phyloP scores from a whole-genome alignment of 1,284 basidiomycete genomes.

The Moesziomyces antarcticus region DNA sequence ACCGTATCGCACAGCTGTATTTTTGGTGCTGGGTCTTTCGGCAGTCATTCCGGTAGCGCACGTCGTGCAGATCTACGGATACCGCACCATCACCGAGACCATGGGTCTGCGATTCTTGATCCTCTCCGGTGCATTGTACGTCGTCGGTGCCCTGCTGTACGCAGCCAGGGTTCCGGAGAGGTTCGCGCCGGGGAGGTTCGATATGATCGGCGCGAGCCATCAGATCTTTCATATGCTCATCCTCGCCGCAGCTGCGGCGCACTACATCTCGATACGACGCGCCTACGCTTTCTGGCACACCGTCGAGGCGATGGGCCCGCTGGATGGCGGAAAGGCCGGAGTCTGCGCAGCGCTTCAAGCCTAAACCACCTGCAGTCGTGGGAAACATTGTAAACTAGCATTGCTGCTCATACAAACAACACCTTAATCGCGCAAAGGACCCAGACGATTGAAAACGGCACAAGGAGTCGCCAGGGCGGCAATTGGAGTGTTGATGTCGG shows the following conservation, averaged over 20 bases:
- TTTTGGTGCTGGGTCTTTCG: slow-evolving; percentile 81
- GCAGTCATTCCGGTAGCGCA: slow-evolving; percentile 80
- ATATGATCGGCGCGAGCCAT: slow-evolving; percentile 73
- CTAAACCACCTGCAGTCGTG: not conserved
- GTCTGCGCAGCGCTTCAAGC: slow-evolving; percentile 46
- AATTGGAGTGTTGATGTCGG: too few relatives aligned
- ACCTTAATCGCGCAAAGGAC: slow-evolving; percentile 1
- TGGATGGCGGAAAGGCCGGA: slow-evolving; percentile 19
- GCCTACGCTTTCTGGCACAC: slow-evolving; percentile 66
- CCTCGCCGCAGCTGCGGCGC: slow-evolving; percentile 79
- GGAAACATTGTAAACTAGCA: not conserved
- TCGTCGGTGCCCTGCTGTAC: slow-evolving; percentile 57
- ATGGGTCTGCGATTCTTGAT: slow-evolving; percentile 59
- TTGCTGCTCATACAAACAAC: not conserved
- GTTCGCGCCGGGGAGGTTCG: slow-evolving; percentile 80
- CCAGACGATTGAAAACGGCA: too few relatives aligned
- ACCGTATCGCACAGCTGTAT: slow-evolving; percentile 80
- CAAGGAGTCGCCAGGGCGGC: too few relatives aligned
- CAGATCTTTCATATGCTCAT: slow-evolving; percentile 81
- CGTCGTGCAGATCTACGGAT: slow-evolving; percentile 71
- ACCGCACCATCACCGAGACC: slow-evolving; percentile 49
- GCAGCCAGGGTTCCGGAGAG: slow-evolving; percentile 85
- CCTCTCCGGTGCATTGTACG: slow-evolving; percentile 55
- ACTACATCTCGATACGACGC: slow-evolving; percentile 71
- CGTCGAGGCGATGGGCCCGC: slow-evolving; percentile 33